phyloP scores from a whole-genome alignment of 495 filamentous ascomycete species.

The Aspergillus conjunctus region DNA sequence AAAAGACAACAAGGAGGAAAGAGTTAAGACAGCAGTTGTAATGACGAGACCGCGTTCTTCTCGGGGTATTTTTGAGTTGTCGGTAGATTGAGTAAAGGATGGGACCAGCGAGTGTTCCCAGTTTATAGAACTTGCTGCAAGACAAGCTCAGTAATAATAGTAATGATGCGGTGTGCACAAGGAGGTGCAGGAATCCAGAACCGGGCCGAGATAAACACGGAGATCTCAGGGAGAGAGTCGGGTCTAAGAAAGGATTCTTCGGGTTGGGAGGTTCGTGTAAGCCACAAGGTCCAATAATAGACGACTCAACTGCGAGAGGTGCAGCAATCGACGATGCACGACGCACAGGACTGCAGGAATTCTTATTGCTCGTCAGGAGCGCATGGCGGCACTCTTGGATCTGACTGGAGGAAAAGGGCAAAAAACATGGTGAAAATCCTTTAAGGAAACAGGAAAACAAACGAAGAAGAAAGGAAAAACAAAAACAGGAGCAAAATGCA shows the following conservation, averaged over 20 bases:
- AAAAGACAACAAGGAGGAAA: constrained; percentile 12
- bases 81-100: neutral
- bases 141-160: neutral
- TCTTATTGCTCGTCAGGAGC: constrained; percentile 23
- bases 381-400: constrained; percentile 27
- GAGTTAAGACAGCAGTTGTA: constrained; percentile 15
- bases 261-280: constrained; percentile 18
- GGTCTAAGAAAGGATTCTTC: constrained; percentile 12
- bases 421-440: constrained; percentile 18
- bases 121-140: constrained; percentile 9
- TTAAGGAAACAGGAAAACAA: constrained; percentile 13
- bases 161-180: constrained; percentile 11
- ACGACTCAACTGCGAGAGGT: constrained; percentile 14
- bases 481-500: neutral
- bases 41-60: constrained; percentile 6
- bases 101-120: neutral
- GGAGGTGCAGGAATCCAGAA: constrained; percentile 8
- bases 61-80: constrained; percentile 4
- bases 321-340: constrained; percentile 31
- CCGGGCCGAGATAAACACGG: constrained; percentile 19
- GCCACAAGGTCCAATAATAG: constrained; percentile 19
- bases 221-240: constrained; percentile 3
- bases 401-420: constrained; percentile 26
- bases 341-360: constrained; percentile 27
- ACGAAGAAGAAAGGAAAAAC: constrained; percentile 9